Evolutionary conservation across 345 rosid genomes (phyloP), one percentile per base, ranked within the genome.

Genomic region (Microcos paniculata): DNA sequence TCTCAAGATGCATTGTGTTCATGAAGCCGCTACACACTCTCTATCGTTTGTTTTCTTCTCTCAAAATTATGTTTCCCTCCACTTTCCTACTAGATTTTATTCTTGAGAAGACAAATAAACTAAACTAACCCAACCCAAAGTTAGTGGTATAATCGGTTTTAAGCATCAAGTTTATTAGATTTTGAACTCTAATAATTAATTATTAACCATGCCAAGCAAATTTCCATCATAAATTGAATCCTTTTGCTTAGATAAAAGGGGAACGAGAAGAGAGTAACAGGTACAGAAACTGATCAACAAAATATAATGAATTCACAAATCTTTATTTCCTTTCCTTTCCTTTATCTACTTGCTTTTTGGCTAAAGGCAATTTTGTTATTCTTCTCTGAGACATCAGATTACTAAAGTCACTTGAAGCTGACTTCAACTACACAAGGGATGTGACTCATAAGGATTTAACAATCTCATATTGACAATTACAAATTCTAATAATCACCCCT

Each of bases 1-100:
- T 58, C 26, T 30, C 56, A 21, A 62, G 63, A 52, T 35, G 35
- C 72, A 19, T 30, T 71, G 57, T 72, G 63, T 56, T 72, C 72
- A 4, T 51, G 45, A 77, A 70, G 72, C 73, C 55, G n/a, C 38
- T 33, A 26, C 23, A 5, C n/a, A 24, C 21, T 15, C 19, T 42
- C 21, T 28, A 59, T 51, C 52, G 43, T 43, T 21, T 42, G 13
- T 51, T 18, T 42, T 13, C 12, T 52, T 26, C 70, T 24, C 64
- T 35, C 24, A 42, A 8, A 55, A n/a, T 21, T 21, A 55, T 35
- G 26, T 33, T 33, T 30, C 49, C 49, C 35, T 45, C 23, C 23
- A 14, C 63, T 43, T 24, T 45, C 26, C 15, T 14, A 49, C n/a
- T 2, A 52, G 51, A 40, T 64, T 67, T 56, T 42, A 14, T 35